Conservation (phyloP, 352 stramenopile species). For the Pythium plurisporium region DNA sequence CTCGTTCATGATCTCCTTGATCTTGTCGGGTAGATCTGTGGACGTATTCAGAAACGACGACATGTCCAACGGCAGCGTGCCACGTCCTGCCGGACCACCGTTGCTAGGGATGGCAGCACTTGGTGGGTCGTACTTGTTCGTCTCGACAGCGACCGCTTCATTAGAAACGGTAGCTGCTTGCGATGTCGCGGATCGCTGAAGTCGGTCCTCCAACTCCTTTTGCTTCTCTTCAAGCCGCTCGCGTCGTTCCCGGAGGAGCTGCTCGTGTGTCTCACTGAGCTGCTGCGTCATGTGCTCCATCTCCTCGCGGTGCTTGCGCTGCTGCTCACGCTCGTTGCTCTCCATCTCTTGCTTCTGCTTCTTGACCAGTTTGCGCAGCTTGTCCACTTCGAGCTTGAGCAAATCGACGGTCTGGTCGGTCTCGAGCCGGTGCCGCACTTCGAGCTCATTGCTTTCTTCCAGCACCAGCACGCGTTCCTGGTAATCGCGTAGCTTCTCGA, state of each 20-base stretch:
- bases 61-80: conserved; percentile 24
- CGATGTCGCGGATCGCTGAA: conserved; percentile 24
- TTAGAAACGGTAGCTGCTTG: not conserved
- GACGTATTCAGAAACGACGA: conserved; percentile 58
- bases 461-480: conserved; percentile 54
- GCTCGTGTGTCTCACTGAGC: conserved; percentile 44
- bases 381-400: conserved; percentile 66
- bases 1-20: conserved; percentile 54
- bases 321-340: conserved; percentile 22
- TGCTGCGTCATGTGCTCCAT: conserved; percentile 33
- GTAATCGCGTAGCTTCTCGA: conserved; percentile 42
- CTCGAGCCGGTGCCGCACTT: conserved; percentile 46
- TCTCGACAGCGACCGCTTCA: not conserved
- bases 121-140: conserved; percentile 16
- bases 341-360: conserved; percentile 49
- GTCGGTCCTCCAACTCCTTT: conserved; percentile 35
- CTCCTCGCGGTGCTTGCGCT: conserved; percentile 29
- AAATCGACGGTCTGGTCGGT: conserved; percentile 64
- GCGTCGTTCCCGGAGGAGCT: conserved; percentile 49
- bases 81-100: not conserved
- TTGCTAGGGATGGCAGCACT: not conserved
- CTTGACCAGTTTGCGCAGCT: conserved; percentile 49
- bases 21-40: conserved; percentile 44
- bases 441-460: conserved; percentile 53
- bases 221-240: conserved; percentile 64